phyloP scores from a whole-genome alignment of 2,329 filamentous ascomycete genomes.

The Diaporthe citri region DNA sequence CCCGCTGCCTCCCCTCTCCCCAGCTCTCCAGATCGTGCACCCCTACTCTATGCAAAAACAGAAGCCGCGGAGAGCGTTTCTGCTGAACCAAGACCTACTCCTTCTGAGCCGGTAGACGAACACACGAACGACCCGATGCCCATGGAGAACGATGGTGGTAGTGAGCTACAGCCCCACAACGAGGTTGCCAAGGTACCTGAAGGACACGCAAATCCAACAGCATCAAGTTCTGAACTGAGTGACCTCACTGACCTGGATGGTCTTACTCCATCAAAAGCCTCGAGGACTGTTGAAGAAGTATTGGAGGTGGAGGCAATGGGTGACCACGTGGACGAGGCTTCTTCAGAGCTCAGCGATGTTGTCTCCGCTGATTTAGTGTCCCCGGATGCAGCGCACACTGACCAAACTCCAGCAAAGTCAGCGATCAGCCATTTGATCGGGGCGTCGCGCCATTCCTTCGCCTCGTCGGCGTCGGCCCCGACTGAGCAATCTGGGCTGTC shows the following conservation, averaged over 20 bases:
- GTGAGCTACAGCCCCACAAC: neutral
- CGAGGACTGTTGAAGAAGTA: neutral
- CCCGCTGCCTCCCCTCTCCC: neutral
- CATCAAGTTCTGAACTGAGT: neutral
- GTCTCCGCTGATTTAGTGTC: slow-evolving; percentile 21
- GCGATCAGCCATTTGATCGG: slow-evolving; percentile 39
- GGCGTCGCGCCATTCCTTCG: slow-evolving; percentile 55
- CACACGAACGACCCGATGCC: neutral
- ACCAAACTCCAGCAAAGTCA: slow-evolving; percentile 35
- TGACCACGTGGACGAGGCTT: slow-evolving; percentile 21
- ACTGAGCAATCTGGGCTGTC: slow-evolving; percentile 69
- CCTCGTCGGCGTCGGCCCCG: slow-evolving; percentile 65
- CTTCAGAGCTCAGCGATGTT: slow-evolving; percentile 36
- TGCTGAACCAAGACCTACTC: neutral
- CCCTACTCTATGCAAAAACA: neutral
- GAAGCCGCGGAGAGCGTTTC: neutral
- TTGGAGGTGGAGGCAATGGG: neutral
- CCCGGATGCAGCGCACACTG: slow-evolving; percentile 15
- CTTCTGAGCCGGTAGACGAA: neutral
- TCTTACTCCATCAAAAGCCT: neutral
- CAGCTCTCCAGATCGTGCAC: neutral
- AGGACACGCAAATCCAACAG: neutral
- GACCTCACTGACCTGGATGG: slow-evolving; percentile 12
- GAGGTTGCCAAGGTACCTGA: neutral
- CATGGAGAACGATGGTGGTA: neutral